Evolutionary conservation across 2,329 filamentous ascomycete species (phyloP), one percentile per base, ranked within the genome.

Genomic region (Clonostachys sp.): DNA sequence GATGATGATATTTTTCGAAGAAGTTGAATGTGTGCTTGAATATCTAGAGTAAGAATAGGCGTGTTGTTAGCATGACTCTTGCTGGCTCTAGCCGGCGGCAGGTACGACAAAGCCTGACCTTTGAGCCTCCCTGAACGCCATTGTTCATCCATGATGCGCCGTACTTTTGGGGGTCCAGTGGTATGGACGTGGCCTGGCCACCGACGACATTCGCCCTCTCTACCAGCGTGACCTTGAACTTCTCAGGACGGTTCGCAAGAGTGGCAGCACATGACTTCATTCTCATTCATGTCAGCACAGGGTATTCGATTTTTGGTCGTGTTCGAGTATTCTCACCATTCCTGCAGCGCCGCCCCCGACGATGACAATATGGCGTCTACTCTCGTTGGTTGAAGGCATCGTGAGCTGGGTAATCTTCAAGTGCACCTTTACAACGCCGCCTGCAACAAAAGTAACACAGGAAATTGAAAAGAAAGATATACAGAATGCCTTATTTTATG

Each of bases 21-120:
- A 83, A 83, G 45, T 78, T 79, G 70, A 84, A 78, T 1, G 81
- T 85, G 56, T 86, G 82, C 57, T 84, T 80, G 64, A 86, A 86
- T 53, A 84, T 84, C 66, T 83, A 39, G 67, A 12, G 18, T 33
- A 14, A 38, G 67, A 12, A 34, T 33, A 4, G 16, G 38, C 14
- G 20, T n/a, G 34, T 49, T 14, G 45, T 24, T 39, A n/a, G 36
- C 36, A 8, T 39, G 36, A 39, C 17, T 4, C 12, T 39, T 8
- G 36, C 6, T 14, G 7, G 14, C 13, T 5, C 3, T 5, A 36
- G 4, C 5, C 30, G 17, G 9, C 5, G 13, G 6, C 30, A 12
- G 41, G 50, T 35, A 42, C 24, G 8, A 30, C 8, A 10, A 30
- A 30, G 24, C 24, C 24, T 30, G 24, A 66, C 63, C 46, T 58